Conservation (phyloP, 768 basidiomycete species). For the Mycena maculata region DNA sequence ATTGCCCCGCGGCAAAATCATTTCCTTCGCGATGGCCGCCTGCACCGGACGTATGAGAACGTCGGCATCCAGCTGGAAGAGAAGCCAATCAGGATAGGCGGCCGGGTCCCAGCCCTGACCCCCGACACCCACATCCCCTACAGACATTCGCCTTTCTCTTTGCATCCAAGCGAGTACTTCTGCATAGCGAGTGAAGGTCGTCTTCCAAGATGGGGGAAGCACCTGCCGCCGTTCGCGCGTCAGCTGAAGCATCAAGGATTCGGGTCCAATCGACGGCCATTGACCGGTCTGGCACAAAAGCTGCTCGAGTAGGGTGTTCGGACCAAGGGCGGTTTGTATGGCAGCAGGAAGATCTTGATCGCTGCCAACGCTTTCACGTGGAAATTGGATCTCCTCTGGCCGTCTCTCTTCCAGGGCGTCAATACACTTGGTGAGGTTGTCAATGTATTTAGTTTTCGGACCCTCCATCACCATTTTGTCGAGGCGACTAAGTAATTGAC, state of each 20-base stretch:
- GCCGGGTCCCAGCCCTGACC: constrained; percentile 29
- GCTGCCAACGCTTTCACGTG: background rate
- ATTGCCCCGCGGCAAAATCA: constrained; percentile 51
- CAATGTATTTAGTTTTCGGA: constrained; percentile 7
- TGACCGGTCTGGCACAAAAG: constrained; percentile 8
- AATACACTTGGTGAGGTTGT: constrained; percentile 3
- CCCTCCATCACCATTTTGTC: background rate
- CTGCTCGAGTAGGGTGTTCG: background rate
- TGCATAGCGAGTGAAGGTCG: background rate
- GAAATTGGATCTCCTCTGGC: too few species aligned
- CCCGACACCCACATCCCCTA: background rate
- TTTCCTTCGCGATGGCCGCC: constrained; percentile 18
- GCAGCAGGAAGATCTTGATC: background rate
- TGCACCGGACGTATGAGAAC: constrained; percentile 59
- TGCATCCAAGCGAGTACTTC: constrained; percentile 1
- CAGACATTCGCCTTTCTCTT: background rate
- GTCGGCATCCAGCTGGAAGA: constrained; percentile 55
- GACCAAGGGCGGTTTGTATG: background rate
- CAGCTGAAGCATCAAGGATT: constrained; percentile 11
- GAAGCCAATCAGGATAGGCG: constrained; percentile 53
- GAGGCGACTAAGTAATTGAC: constrained; percentile 3
- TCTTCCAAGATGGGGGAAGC: constrained; percentile 4
- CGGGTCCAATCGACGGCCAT: constrained; percentile 14
- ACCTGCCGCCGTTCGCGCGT: constrained; percentile 1
- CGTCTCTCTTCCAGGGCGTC: constrained; percentile 9